Evolutionary conservation across 2,329 filamentous ascomycete species (phyloP), one percentile per base, ranked within the genome.

Genomic region (Torrubiellomyces zombiae): DNA sequence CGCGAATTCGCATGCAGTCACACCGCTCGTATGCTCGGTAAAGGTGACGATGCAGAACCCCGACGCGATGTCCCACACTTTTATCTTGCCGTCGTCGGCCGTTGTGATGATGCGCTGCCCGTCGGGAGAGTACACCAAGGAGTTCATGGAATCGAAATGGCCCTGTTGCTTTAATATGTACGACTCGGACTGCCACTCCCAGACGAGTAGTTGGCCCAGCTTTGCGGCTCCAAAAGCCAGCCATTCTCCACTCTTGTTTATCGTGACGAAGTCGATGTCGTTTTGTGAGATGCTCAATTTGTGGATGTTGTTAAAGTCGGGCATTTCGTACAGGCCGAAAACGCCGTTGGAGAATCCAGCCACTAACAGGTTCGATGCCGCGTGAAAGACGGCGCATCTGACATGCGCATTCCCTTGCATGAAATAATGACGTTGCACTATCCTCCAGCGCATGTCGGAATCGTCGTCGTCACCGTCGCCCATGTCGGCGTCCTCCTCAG

Each of bases 181-280:
- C 5, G 86, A 95, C 51, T 98, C 91, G 0, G 89, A 98, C 47
- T 95, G 86, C 85, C 91, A 98, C 49, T 98, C 89, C 89, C 89
- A 98, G 4, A 98, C 89, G 4, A 98, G 58, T n/a, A 98, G 61
- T 46, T 98, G 89, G 1, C 91, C 91, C 5, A 93, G 64, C 41
- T 91, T 91, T 2, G 89, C 92, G 1, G 91, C 89, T 9, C 86
- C 89, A 48, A 98, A 94, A 0, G 91, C 91, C 13, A 98, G 58
- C 89, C 89, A 98, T 55, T 95, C 86, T 26, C 89, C 89, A 16
- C 76, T 80, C 47, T 80, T 78, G 55, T 95, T 98, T 44, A 94
- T 82, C 1, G 83, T 81, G 28, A 95, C 81, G 40, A 79, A 83
- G 45, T 95, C 86, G 33, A 98, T 94, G 37, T 91, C 80, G 40